Evolutionary conservation across 2,329 filamentous ascomycete genomes (phyloP).

Genomic region (Xylaria sp.): DNA sequence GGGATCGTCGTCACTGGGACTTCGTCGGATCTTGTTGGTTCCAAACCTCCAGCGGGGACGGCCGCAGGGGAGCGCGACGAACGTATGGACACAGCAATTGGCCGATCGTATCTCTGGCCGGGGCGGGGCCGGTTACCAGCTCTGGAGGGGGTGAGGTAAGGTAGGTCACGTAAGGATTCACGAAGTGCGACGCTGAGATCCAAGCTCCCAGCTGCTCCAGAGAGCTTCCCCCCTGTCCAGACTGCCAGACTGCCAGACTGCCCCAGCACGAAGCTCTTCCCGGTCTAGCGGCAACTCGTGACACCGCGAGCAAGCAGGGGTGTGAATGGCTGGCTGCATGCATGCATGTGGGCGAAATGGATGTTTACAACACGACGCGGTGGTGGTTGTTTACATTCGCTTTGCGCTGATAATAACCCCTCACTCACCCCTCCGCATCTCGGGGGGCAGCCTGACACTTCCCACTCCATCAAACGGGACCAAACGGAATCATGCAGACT

Average conservation of each 20-base stretch:
- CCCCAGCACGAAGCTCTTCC: conserved; percentile 21
- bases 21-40: neutral
- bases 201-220: neutral
- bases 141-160: too few relatives aligned
- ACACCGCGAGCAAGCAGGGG: conserved; percentile 22
- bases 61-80: neutral
- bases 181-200: neutral
- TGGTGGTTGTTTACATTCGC: conserved; percentile 24
- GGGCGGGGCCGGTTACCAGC: too few relatives aligned
- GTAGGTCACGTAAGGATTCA: neutral
- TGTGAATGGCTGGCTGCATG: neutral
- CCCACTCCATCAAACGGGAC: conserved; percentile 24
- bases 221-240: neutral
- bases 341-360: too few relatives aligned
- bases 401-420: conserved; percentile 26
- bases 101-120: neutral
- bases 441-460: conserved; percentile 16
- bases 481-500: conserved; percentile 25
- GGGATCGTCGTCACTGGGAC: neutral
- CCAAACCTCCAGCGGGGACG: neutral
- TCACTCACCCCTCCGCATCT: conserved; percentile 20
- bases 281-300: conserved; percentile 25
- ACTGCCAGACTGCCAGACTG: too few relatives aligned
- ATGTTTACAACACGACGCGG: conserved; percentile 28
- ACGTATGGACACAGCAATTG: neutral